Evolutionary conservation across 2,329 filamentous ascomycete genomes (phyloP).

Genomic region (Diaporthe longicolla): DNA sequence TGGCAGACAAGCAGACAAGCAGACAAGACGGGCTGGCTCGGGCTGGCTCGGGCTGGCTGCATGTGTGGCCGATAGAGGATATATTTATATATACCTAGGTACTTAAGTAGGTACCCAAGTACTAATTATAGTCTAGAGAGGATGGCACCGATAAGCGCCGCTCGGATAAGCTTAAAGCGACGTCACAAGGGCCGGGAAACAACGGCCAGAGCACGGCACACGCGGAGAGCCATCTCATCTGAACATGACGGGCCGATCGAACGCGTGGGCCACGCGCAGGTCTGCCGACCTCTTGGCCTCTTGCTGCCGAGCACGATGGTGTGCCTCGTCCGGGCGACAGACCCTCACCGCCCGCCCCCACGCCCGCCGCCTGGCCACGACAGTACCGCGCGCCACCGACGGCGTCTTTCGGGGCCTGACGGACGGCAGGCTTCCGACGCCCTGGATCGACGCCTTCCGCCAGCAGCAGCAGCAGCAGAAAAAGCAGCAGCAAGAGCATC

Average conservation of each 20-base stretch:
- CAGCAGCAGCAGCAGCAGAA: constrained; percentile 63
- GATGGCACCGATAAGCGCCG: not conserved
- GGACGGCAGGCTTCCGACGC: constrained; percentile 59
- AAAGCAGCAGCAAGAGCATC: constrained; percentile 58
- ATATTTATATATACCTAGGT: too few species aligned
- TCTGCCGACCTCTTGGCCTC: not conserved
- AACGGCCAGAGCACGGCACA: not conserved
- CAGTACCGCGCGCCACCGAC: constrained; percentile 49
- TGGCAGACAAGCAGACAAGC: too few species aligned
- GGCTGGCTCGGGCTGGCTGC: too few species aligned
- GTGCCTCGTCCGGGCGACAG: not conserved
- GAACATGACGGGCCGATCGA: constrained; percentile 5
- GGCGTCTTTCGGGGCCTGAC: constrained; percentile 56
- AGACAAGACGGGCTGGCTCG: too few species aligned
- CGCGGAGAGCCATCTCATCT: too few species aligned
- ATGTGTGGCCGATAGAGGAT: too few species aligned
- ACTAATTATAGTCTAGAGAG: too few species aligned
- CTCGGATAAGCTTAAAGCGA: constrained; percentile 27
- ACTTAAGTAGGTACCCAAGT: not conserved
- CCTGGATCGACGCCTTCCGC: constrained; percentile 78
- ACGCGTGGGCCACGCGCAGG: constrained; percentile 3
- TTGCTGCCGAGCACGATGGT: not conserved
- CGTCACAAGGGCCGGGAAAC: constrained; percentile 3
- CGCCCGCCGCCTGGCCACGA: constrained; percentile 46
- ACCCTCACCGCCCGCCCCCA: not conserved